Conservation (phyloP, 2,329 filamentous ascomycete genomes). For the Pseudogymnoascus verrucosus region DNA sequence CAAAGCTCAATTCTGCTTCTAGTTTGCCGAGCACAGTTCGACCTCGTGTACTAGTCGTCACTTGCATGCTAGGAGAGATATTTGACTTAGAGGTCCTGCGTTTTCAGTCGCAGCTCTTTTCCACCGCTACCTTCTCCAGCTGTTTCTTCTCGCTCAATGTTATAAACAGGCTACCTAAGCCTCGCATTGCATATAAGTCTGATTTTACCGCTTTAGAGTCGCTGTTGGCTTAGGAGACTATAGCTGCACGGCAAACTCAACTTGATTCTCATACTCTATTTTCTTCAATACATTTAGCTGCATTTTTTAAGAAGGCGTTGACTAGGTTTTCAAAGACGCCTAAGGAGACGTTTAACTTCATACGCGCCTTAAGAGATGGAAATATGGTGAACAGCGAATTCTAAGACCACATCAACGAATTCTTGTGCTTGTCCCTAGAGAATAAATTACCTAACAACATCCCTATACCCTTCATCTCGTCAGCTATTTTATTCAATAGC, state of each 20-base stretch:
- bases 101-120: constrained; percentile 12
- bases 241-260: constrained; percentile 10
- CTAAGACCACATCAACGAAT: constrained; percentile 12
- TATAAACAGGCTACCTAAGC: constrained; percentile 11
- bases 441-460: constrained; percentile 14
- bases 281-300: constrained; percentile 14
- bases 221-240: constrained; percentile 13
- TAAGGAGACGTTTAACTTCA: constrained; percentile 16
- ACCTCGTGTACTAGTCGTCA: constrained; percentile 15
- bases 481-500: constrained; percentile 18
- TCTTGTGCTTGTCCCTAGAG: constrained; percentile 12
- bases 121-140: constrained; percentile 13
- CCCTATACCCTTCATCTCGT: constrained; percentile 17
- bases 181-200: not conserved
- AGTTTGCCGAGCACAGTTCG: constrained; percentile 13
- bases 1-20: constrained; percentile 16
- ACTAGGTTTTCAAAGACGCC: constrained; percentile 10
- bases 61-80: constrained; percentile 9
- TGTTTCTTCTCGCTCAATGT: constrained; percentile 16
- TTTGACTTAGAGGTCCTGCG: constrained; percentile 12
- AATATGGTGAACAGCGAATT: constrained; percentile 13
- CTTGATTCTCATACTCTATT: constrained; percentile 15
- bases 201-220: constrained; percentile 11
- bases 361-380: constrained; percentile 12
- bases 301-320: constrained; percentile 16